These are phyloP conservation scores for Choricystis sp. DNA, from an alignment of 139 green algal genomes.

Conservation along the genomic window DNA sequence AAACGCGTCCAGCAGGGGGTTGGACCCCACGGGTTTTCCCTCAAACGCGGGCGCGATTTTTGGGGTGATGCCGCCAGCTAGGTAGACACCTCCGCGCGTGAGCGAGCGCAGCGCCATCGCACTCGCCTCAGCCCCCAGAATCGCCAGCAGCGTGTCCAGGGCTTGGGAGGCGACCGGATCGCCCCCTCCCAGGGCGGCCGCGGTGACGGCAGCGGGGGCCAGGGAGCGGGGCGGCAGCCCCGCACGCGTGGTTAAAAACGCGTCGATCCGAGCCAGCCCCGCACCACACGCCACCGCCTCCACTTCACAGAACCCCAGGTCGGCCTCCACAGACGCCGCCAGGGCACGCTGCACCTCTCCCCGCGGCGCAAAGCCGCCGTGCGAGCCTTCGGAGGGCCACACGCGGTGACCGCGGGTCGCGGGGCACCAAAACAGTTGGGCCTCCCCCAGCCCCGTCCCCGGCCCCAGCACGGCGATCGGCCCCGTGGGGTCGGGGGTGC, in stretches of 20 bases:
- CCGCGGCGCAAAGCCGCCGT: slow-evolving; percentile 69
- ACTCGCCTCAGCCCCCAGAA: slow-evolving; percentile 71
- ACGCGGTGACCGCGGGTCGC: slow-evolving; percentile 19
- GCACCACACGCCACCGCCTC: slow-evolving; percentile 49
- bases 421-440: slow-evolving; percentile 72
- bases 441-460: slow-evolving; percentile 76
- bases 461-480: slow-evolving; percentile 76
- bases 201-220: slow-evolving; percentile 31
- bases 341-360: slow-evolving; percentile 72
- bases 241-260: slow-evolving; percentile 50
- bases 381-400: slow-evolving; percentile 53
- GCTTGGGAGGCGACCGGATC: slow-evolving; percentile 48
- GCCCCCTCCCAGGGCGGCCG: slow-evolving; percentile 29
- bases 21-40: slow-evolving; percentile 30
- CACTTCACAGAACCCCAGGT: slow-evolving; percentile 57
- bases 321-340: slow-evolving; percentile 35
- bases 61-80: slow-evolving; percentile 72
- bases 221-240: not conserved
- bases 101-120: slow-evolving; percentile 70
- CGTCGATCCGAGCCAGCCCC: slow-evolving; percentile 78
- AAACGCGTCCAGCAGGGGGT: slow-evolving; percentile 46
- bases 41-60: slow-evolving; percentile 30
- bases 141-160: slow-evolving; percentile 74
- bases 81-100: slow-evolving; percentile 69
- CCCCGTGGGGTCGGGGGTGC: slow-evolving; percentile 14